Evolutionary conservation across 257 asterid species (phyloP), one percentile per base, ranked within the genome.

Genomic region (Pogostemon cablin): DNA sequence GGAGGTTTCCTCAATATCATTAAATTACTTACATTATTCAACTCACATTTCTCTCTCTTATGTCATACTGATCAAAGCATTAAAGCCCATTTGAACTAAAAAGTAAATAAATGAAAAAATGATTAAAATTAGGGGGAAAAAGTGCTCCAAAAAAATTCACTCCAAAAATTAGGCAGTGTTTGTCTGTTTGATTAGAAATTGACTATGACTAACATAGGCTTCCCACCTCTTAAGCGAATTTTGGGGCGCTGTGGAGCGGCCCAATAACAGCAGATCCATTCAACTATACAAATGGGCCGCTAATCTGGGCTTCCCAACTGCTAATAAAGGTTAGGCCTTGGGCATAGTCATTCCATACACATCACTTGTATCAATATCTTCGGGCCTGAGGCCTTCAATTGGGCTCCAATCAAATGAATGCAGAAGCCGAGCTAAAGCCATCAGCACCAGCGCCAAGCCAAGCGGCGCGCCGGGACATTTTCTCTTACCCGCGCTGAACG

Each of bases 271-370:
- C 55, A 11, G 20, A 49, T 9, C 10, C 53, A 15, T 15, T 79
- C 49, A 78, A 4, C 37, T 40, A 72, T 91, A 93, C 65, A 93
- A 72, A 75, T 86, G 84, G 48, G 86, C 38, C 20, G 82, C 59
- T 46, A 93, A 55, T 72, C 96, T 88, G 39, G 96, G 98, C 74
- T 20, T 81, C 0, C 96, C 96, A 57, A 77, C 7, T 9, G 89
- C 97, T 67, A 83, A 3, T 54, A 91, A 80, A 1, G 99, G 87
- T 53, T 74, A 79, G 75, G 96, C 95, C 82, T 78, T 91, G 4
- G 99, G 99, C 99, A 93, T 89, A 46, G 97, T 93, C 96, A 93
- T 87, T 7, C 99, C 99, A 61, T 93, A 93, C n/a, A 91, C 97
- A 69, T 93, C 99, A 12, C 9, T 69, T 2, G 96, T 93, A 37